Evolutionary conservation across 495 filamentous ascomycete species (phyloP), one percentile per base, ranked within the genome.

Genomic region (Cercophora sp.): DNA sequence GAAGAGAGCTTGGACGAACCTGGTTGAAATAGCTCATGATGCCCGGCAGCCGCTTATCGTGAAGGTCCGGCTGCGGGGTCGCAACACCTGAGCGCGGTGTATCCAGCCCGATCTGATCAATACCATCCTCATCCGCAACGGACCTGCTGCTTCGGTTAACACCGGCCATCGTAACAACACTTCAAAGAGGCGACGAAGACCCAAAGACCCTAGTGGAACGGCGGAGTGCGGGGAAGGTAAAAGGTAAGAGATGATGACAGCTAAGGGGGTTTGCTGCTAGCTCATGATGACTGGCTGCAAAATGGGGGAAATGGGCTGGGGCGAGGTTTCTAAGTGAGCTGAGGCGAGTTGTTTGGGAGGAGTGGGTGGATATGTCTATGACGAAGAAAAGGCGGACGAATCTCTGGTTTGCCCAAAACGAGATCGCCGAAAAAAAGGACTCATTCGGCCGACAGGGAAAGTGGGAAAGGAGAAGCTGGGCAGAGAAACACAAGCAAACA

Each of bases 1-100:
- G 63, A 69, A 70, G 60, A 74, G 72, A 72, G 66, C 68, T 75
- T 73, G 69, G 78, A 96, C 91, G 81, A 92, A 96, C 91, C 91
- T 96, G 91, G 74, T 86, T 87, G 80, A 93, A 95, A 78, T 89
- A 95, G 77, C 85, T 91, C 78, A 89, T 84, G 69, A 96, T 89
- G 62, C 88, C 87, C 39, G 91, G 91, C 63, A 91, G 75, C 66
- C 91, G 86, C 69, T 93, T 95, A 72, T 96, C 91, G 36, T 84
- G 83, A 44, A 81, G 85, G 71, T 96, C 89, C 31, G 91, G 91
- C 58, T 88, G 87, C 31, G 91, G 91, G 32, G 91, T 96, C 36
- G 86, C 83, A 59, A 91, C 78, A 57, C 89, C 91, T 50, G 87
- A 88, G 44, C 90, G 89, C 46, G 89, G 91, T 15, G 87, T 86